A percentile compares a stretch with the other conserved stretches of the same genome.
These are phyloP conservation scores for Nicotiana obtusifolia DNA, from an alignment of 257 asterid species.

Conservation along the genomic window DNA sequence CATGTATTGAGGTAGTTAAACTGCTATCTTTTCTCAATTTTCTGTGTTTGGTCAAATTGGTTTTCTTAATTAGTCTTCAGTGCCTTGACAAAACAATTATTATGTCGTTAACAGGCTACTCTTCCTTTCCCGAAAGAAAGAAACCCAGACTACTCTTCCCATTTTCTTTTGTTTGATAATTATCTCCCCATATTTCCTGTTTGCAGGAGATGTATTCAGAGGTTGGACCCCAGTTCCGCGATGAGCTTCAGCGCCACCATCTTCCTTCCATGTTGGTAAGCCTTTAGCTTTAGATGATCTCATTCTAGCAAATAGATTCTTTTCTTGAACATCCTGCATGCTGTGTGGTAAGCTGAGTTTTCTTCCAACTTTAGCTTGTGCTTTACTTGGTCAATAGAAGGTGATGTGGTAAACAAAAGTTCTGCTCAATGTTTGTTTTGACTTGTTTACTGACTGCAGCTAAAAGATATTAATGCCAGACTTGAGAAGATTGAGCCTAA, in stretches of 20 bases:
- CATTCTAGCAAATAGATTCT: background rate
- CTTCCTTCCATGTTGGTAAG: conserved; percentile 73
- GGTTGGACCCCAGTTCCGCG: conserved; percentile 87
- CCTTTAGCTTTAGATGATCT: background rate
- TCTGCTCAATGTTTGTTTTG: conserved; percentile 14
- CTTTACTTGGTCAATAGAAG: conserved; percentile 4
- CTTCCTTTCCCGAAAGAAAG: background rate
- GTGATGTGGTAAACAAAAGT: background rate
- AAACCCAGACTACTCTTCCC: background rate
- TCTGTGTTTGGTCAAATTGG: background rate
- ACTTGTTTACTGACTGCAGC: conserved; percentile 48
- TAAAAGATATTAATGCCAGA: conserved; percentile 81
- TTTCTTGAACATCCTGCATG: background rate
- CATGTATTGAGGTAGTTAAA: conserved; percentile 74
- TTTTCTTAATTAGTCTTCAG: background rate
- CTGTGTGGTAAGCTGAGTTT: background rate
- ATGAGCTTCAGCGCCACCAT: conserved; percentile 84
- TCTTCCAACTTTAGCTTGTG: background rate
- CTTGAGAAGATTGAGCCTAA: conserved; percentile 90
- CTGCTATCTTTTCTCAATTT: background rate
- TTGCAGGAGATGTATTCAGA: conserved; percentile 87
- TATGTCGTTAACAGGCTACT: background rate
- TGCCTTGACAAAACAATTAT: background rate
- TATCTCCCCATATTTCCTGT: background rate
- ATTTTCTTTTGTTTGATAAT: conserved; percentile 4